Evolutionary conservation across 1,139 yeast species (phyloP).

Genomic region (Pichia sp.): DNA sequence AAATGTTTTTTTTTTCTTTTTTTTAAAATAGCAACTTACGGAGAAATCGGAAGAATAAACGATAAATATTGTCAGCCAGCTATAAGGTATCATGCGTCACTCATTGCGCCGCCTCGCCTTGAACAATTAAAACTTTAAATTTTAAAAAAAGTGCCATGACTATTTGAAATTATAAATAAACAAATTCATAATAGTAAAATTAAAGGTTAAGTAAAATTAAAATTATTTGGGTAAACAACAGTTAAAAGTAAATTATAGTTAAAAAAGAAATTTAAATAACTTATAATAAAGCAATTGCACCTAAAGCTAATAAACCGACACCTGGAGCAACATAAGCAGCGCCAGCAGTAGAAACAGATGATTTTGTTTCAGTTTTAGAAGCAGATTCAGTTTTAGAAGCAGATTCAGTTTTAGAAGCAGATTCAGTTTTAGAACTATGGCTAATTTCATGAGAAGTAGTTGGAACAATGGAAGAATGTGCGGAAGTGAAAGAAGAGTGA

Average conservation of each 20-base stretch:
- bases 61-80: no score
- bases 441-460: constrained; percentile 3
- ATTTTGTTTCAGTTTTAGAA: constrained; percentile 6
- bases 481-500: constrained; percentile 21
- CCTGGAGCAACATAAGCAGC: constrained; percentile 18
- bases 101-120: no score
- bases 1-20: no score
- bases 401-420: constrained; percentile 18
- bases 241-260: no score
- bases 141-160: no score
- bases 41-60: no score
- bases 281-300: constrained; percentile 21
- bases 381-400: constrained; percentile 6
- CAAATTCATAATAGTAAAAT: no score
- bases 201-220: background rate
- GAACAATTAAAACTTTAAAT: no score
- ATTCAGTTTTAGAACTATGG: constrained; percentile 19
- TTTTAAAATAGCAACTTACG: no score
- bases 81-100: no score
- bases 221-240: background rate
- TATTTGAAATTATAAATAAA: no score
- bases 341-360: constrained; percentile 15
- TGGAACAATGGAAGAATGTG: constrained; percentile 15
- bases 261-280: background rate
- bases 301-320: constrained; percentile 17